Evolutionary conservation across 2,329 filamentous ascomycete species (phyloP).

Genomic region (Curvularia verruculosa): DNA sequence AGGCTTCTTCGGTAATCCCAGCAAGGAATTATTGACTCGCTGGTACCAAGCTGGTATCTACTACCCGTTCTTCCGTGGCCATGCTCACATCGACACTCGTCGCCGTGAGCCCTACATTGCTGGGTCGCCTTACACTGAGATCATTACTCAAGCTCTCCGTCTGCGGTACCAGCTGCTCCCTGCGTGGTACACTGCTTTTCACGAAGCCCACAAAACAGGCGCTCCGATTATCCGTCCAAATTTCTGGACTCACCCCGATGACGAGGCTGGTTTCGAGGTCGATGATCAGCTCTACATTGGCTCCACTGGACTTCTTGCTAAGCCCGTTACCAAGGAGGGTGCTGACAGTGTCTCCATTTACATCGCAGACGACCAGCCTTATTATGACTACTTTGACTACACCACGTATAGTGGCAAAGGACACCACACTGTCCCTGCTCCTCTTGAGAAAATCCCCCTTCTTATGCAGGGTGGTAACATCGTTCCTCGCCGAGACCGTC

Average conservation of each 20-base stretch:
- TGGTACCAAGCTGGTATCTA: constrained; percentile 98
- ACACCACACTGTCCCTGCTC: constrained; percentile 74
- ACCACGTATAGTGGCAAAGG: constrained; percentile 74
- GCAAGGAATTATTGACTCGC: constrained; percentile 85
- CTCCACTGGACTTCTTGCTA: constrained; percentile 85
- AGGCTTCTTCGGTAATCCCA: constrained; percentile 97
- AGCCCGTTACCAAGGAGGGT: constrained; percentile 83
- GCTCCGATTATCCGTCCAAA: constrained; percentile 89
- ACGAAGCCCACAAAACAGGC: constrained; percentile 80
- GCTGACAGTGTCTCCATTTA: constrained; percentile 78
- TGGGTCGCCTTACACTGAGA: constrained; percentile 81
- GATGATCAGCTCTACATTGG: constrained; percentile 95
- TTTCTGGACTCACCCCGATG: constrained; percentile 87
- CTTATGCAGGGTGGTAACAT: constrained; percentile 94
- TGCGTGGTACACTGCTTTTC: constrained; percentile 96
- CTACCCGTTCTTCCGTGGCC: constrained; percentile 97
- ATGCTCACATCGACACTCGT: constrained; percentile 95
- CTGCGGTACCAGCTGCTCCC: constrained; percentile 89
- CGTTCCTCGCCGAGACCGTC: constrained; percentile 85
- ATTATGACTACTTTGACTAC: constrained; percentile 96
- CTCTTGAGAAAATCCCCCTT: constrained; percentile 84
- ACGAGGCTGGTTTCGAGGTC: constrained; percentile 84
- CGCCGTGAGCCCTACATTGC: constrained; percentile 91
- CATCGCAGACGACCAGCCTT: constrained; percentile 84
- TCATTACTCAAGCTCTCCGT: constrained; percentile 85